Evolutionary conservation across 345 rosid genomes (phyloP).

Genomic region (Passiflora organensis): DNA sequence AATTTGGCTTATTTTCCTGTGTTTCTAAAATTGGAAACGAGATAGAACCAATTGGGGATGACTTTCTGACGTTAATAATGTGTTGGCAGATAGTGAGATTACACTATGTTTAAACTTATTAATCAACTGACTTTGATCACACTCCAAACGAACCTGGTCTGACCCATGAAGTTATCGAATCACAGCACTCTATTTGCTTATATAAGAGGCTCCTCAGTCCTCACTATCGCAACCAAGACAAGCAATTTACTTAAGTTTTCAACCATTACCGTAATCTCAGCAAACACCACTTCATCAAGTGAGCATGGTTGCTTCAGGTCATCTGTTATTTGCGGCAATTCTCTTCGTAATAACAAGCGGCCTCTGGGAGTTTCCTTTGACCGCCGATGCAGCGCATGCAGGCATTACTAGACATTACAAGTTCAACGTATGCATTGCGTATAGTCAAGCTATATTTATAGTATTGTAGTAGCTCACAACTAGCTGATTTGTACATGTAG

Average conservation of each 20-base stretch:
- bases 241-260: too few relatives aligned
- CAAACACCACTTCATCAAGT: neutral
- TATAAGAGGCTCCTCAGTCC: conserved; percentile 15
- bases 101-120: neutral
- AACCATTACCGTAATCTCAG: too few relatives aligned
- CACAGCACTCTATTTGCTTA: neutral
- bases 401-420: conserved; percentile 70
- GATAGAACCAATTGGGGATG: too few relatives aligned
- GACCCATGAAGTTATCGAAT: conserved; percentile 4
- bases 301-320: conserved; percentile 17
- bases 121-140: conserved; percentile 30
- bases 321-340: conserved; percentile 13
- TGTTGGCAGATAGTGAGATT: too few relatives aligned
- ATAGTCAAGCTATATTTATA: too few relatives aligned
- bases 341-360: conserved; percentile 19
- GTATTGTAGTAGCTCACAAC: too few relatives aligned
- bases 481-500: neutral
- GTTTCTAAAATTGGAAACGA: too few relatives aligned
- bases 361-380: conserved; percentile 26
- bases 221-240: neutral
- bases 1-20: too few relatives aligned
- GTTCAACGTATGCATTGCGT: conserved; percentile 44
- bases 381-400: conserved; percentile 31
- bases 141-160: conserved; percentile 37
- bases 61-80: too few relatives aligned